Conservation (phyloP, 768 basidiomycete genomes). For the Cyclocybe cylindracea region DNA sequence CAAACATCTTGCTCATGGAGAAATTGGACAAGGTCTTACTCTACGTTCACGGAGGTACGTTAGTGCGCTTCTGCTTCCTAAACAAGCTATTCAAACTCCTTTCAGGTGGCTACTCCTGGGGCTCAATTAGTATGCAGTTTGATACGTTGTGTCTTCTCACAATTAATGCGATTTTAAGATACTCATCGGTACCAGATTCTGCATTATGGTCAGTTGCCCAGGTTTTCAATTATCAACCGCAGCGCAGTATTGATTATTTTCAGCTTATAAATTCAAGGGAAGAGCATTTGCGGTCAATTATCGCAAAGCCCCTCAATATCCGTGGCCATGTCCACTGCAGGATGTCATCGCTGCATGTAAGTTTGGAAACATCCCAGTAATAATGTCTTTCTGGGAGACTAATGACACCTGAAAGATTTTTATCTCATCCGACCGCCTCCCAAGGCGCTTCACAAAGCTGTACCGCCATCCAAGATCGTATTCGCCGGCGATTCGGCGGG, state of each 20-base stretch:
- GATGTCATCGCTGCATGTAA: conserved; percentile 76
- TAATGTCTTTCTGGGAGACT: neutral
- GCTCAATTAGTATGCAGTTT: conserved; percentile 54
- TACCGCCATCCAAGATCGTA: conserved; percentile 68
- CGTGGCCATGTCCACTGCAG: conserved; percentile 77
- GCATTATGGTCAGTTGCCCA: conserved; percentile 44
- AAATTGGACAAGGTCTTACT: conserved; percentile 60
- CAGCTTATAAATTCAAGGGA: conserved; percentile 71
- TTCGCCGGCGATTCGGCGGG: conserved; percentile 83
- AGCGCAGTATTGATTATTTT: neutral
- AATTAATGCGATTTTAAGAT: conserved; percentile 30
- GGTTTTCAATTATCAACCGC: conserved; percentile 15
- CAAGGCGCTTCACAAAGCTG: conserved; percentile 59
- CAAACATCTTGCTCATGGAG: conserved; percentile 50
- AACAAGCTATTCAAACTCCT: neutral
- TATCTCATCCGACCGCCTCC: conserved; percentile 75
- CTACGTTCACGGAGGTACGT: conserved; percentile 64
- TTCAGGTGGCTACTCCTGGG: conserved; percentile 66
- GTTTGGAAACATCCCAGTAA: conserved; percentile 9
- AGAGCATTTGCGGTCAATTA: conserved; percentile 67
- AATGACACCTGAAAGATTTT: conserved; percentile 44
- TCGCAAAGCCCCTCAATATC: conserved; percentile 79
- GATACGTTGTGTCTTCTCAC: neutral
- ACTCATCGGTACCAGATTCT: conserved; percentile 64
- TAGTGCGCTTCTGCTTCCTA: neutral